Conservation (phyloP, 768 basidiomycete genomes). For the Trichaptum fuscoviolaceum region DNA sequence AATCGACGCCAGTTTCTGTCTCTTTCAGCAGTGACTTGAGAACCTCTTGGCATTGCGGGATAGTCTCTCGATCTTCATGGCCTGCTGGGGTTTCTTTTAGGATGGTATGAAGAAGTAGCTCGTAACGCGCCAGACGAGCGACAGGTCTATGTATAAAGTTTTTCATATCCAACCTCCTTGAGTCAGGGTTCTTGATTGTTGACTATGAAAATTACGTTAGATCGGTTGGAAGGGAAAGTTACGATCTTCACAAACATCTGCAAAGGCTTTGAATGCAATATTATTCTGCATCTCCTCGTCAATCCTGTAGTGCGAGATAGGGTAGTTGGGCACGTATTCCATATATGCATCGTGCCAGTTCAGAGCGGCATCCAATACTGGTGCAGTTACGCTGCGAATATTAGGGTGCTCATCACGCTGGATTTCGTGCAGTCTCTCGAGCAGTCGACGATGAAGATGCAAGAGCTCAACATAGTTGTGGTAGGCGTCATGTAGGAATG, state of each 20-base stretch:
- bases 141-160: conserved; percentile 91
- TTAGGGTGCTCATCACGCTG: conserved; percentile 84
- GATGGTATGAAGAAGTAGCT: conserved; percentile 76
- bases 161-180: conserved; percentile 86
- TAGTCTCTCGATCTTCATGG: conserved; percentile 77
- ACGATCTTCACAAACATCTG: conserved; percentile 51
- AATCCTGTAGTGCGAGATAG: conserved; percentile 82
- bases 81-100: conserved; percentile 65
- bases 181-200: conserved; percentile 61
- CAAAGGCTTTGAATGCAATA: conserved; percentile 70
- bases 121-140: conserved; percentile 83
- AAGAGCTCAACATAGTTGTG: conserved; percentile 80
- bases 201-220: conserved; percentile 24
- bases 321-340: conserved; percentile 91
- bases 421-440: conserved; percentile 78
- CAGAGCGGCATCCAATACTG: conserved; percentile 82
- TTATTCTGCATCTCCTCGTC: conserved; percentile 87
- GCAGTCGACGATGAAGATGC: conserved; percentile 66
- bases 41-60: conserved; percentile 82
- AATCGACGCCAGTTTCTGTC: conserved; percentile 79
- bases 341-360: conserved; percentile 92
- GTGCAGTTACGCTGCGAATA: conserved; percentile 75
- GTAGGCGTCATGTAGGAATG: conserved; percentile 83
- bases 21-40: conserved; percentile 85
- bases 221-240: neutral